Conservation (phyloP, 169 alveolate genomes). For the Plasmodium sp. region DNA sequence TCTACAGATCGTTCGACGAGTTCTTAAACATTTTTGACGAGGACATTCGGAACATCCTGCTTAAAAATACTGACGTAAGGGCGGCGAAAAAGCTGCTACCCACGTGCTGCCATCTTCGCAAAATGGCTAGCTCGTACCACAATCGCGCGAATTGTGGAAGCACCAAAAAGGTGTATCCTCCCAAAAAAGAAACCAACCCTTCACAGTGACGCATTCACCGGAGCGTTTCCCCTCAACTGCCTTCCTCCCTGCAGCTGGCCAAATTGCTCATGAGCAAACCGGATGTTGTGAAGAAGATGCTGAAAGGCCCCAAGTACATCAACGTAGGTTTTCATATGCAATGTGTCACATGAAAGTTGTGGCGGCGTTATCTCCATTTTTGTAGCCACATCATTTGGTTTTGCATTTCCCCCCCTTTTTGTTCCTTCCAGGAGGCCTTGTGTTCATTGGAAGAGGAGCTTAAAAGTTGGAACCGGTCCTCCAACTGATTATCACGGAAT, state of each 20-base stretch:
- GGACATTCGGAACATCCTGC: constrained; percentile 30
- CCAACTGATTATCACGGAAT: constrained; percentile 1
- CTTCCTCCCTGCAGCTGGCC: constrained; percentile 29
- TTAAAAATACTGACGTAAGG: constrained; percentile 59
- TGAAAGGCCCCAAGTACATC: constrained; percentile 63
- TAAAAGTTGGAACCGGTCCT: constrained; percentile 33
- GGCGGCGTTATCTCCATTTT: not conserved
- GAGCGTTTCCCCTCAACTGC: not conserved
- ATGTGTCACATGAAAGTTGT: not conserved
- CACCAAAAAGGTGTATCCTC: not conserved
- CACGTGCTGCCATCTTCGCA: not conserved
- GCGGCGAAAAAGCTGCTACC: not conserved
- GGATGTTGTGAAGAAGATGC: constrained; percentile 56
- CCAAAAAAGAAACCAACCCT: not conserved
- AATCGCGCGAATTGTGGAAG: not conserved
- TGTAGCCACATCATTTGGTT: not conserved
- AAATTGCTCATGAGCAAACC: constrained; percentile 69
- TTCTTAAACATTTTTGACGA: constrained; percentile 66
- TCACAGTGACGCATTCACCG: not conserved
- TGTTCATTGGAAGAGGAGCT: constrained; percentile 50
- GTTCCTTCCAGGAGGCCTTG: constrained; percentile 49
- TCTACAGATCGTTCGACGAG: constrained; percentile 10
- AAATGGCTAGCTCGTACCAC: not conserved
- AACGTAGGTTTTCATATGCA: constrained; percentile 20
- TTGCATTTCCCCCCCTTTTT: not conserved